Evolutionary conservation across 345 rosid genomes (phyloP).

Genomic region (Salix koriyanagi): DNA sequence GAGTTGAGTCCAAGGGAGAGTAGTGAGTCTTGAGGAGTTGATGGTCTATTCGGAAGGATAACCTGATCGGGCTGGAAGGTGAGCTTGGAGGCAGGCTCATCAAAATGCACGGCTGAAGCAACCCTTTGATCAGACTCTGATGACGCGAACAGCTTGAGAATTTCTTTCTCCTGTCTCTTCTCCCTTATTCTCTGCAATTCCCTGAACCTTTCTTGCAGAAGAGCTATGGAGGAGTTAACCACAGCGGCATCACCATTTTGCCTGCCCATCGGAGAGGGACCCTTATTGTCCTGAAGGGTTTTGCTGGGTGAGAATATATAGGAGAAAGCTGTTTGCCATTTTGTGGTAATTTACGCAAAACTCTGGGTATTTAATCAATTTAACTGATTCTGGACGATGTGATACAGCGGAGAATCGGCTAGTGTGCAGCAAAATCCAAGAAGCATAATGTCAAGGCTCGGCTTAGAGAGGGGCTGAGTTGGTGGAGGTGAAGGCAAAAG

Average conservation of each 20-base stretch:
- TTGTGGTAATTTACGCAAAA: not conserved
- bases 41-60: slow-evolving; percentile 16
- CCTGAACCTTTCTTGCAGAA: slow-evolving; percentile 62
- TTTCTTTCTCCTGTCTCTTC: slow-evolving; percentile 54
- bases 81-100: not conserved
- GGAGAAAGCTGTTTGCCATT: not conserved
- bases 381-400: slow-evolving; percentile 24
- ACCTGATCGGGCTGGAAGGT: slow-evolving; percentile 21
- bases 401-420: slow-evolving; percentile 36
- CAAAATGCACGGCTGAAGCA: slow-evolving; percentile 9
- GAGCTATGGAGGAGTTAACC: slow-evolving; percentile 61
- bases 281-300: slow-evolving; percentile 5
- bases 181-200: slow-evolving; percentile 55
- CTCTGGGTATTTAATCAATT: not conserved
- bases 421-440: slow-evolving; percentile 38
- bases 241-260: slow-evolving; percentile 36
- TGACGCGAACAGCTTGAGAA: slow-evolving; percentile 34
- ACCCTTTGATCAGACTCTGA: slow-evolving; percentile 14
- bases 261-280: slow-evolving; percentile 41
- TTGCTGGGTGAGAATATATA: slow-evolving; percentile 25
- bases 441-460: slow-evolving; percentile 28
- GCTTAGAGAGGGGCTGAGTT: slow-evolving; percentile 28
- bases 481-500: slow-evolving; percentile 41
- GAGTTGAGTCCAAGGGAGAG: slow-evolving; percentile 45
- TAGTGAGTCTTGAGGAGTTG: slow-evolving; percentile 33